These are phyloP conservation scores for Exophiala xenobiotica DNA, from an alignment of 2,329 filamentous ascomycete species.

Conservation along the genomic window DNA sequence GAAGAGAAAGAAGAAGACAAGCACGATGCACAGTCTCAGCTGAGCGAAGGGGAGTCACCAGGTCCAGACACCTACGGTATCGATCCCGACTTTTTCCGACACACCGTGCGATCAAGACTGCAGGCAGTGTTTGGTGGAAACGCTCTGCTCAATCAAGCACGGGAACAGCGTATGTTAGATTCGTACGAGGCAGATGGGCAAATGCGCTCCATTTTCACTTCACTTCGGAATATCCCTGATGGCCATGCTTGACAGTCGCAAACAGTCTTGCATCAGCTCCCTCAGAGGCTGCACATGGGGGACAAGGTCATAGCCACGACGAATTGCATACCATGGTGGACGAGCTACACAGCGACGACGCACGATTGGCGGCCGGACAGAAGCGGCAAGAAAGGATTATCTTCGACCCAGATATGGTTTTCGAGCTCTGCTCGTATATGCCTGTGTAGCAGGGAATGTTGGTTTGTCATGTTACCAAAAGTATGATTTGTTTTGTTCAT, in stretches of 20 bases:
- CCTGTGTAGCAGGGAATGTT: neutral
- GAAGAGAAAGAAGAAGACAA: too few relatives aligned
- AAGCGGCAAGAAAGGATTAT: conserved; percentile 20
- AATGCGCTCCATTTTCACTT: too few relatives aligned
- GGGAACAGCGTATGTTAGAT: conserved; percentile 62
- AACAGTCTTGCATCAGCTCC: conserved; percentile 5
- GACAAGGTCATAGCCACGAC: conserved; percentile 3
- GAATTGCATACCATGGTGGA: conserved; percentile 12
- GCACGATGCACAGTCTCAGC: conserved; percentile 25
- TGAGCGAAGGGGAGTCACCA: neutral
- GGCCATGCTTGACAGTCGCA: conserved; percentile 4
- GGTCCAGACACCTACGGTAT: conserved; percentile 9
- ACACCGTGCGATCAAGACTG: conserved; percentile 16
- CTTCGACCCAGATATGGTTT: too few relatives aligned
- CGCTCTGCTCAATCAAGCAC: conserved; percentile 31
- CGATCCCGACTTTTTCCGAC: conserved; percentile 11
- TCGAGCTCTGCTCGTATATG: too few relatives aligned
- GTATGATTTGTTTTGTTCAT: neutral
- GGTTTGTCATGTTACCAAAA: conserved; percentile 1
- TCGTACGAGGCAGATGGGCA: too few relatives aligned
- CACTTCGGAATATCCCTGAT: too few relatives aligned
- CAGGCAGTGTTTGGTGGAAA: conserved; percentile 13
- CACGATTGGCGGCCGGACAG: conserved; percentile 19
- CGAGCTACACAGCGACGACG: conserved; percentile 16
- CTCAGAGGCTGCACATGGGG: neutral